Percentiles rank a stretch among this genome's conserved stretches.
These are phyloP conservation scores for Yamadazyma tumulicola DNA, from an alignment of 805 yeast species.

Conservation along the genomic window DNA sequence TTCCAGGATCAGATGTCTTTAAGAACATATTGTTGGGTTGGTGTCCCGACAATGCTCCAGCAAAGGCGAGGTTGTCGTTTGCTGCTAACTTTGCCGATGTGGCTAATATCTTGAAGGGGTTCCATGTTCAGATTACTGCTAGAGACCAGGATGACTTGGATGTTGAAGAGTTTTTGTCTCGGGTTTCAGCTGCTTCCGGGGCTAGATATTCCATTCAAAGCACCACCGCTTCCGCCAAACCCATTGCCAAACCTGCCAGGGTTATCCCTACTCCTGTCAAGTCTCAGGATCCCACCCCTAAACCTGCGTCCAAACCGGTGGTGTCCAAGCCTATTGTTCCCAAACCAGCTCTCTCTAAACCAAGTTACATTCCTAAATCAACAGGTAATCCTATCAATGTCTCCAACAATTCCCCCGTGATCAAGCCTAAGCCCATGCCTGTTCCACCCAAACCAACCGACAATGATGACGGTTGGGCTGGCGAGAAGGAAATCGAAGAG, in stretches of 20 bases:
- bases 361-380: conserved; percentile 30
- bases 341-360: conserved; percentile 14
- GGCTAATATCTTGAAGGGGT: conserved; percentile 67
- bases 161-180: conserved; percentile 66
- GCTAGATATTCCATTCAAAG: conserved; percentile 62
- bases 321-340: conserved; percentile 14
- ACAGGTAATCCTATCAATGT: conserved; percentile 40
- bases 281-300: background rate
- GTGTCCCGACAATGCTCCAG: conserved; percentile 96
- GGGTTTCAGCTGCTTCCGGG: conserved; percentile 89
- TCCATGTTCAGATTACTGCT: conserved; percentile 97
- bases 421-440: conserved; percentile 11
- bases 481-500: conserved; percentile 54
- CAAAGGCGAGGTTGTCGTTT: conserved; percentile 69
- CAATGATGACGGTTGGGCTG: conserved; percentile 69
- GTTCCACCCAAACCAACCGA: conserved; percentile 20
- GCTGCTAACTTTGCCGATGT: conserved; percentile 77
- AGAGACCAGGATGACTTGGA: conserved; percentile 88
- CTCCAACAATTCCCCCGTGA: conserved; percentile 12
- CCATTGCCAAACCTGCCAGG: conserved; percentile 26
- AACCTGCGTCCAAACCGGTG: conserved; percentile 10
- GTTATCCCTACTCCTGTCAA: conserved; percentile 23
- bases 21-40: conserved; percentile 87
- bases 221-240: conserved; percentile 20
- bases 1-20: conserved; percentile 86